Base-by-base conservation (phyloP, 176 grass and related monocot genomes). In the maize (Zea mays) region DNA sequence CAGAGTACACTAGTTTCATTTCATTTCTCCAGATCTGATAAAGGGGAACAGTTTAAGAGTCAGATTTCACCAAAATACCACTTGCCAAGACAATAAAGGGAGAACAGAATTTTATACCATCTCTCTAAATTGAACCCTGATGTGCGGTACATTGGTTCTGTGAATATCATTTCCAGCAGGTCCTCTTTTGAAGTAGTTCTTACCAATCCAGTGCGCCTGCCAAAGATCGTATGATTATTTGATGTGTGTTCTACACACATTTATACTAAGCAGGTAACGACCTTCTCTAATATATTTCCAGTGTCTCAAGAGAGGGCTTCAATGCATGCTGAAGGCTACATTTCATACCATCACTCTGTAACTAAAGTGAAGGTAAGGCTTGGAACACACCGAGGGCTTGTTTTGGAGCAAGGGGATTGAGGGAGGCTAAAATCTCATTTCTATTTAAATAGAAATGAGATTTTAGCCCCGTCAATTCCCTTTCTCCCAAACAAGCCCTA, bases 21-120 rank as follows among this genome's bases (percentile, higher is more conserved):
- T 98, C 96, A 49, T 94, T 86, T 90, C 89, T 98, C 96, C 96
- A 98, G 77, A 98, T 94, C 96, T 98, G 85, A 80, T 27, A 82
- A 85, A 57, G 43, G n/a, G 21, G 1, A 19, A 43, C 7, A 74
- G 36, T 77, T 63, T 55, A 76, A 7, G 0, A 56, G 62, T 50
- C 17, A 57, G 72, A 64, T 75, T 17, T 70, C 49, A 83, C 14
- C n/a, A 56, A 58, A n/a, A 17, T 49, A 65, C 64, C 36, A 58
- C 8, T 62, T 35, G 42, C 33, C 16, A 3, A 10, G 52, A 39
- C 3, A 61, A 59, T 59, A 61, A 61, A 10, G 21, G 9, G 15
- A 59, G 38, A 38, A 71, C 20, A 50, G 37, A 77, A 67, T 50
- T 50, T 9, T 39, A 50, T 92, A 98, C 96, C 87, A 58, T 88